Evolutionary conservation across 202 grass and related monocot genomes (phyloP).

Genomic region (Tripidium arundinaceum): DNA sequence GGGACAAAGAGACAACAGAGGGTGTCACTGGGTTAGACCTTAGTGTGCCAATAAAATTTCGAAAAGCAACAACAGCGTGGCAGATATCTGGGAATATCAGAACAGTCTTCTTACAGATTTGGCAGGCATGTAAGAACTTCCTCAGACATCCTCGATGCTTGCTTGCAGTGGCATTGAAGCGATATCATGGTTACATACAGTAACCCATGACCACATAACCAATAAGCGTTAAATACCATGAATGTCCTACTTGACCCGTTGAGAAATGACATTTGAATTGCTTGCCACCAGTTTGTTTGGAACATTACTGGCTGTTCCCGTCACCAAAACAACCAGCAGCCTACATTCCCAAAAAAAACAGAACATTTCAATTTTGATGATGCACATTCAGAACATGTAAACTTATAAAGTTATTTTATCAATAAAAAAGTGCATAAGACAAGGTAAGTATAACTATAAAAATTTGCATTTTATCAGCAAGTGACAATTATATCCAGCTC

Average conservation of each 20-base stretch:
- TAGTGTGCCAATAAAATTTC: not conserved
- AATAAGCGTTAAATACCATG: not conserved
- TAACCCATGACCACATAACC: not conserved
- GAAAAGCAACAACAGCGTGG: not conserved
- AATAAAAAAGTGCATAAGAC: not conserved
- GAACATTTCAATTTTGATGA: too few species aligned
- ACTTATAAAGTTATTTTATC: not conserved
- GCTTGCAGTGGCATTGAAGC: not conserved
- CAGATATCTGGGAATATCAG: not conserved
- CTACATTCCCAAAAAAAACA: slow-evolving; percentile 10
- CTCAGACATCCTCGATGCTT: not conserved
- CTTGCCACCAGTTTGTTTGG: not conserved
- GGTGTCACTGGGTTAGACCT: not conserved
- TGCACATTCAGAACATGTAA: not conserved
- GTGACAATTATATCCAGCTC: not conserved
- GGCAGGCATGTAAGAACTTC: not conserved
- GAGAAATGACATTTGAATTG: slow-evolving; percentile 1
- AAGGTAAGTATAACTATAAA: not conserved
- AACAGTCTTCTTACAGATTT: not conserved
- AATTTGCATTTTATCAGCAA: not conserved
- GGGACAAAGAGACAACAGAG: not conserved
- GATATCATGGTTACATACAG: not conserved
- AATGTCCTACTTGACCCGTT: not conserved
- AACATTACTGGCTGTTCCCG: not conserved
- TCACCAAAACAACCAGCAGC: slow-evolving; percentile 16